These are phyloP conservation scores for Zopfia rhizophila DNA, from an alignment of 2,329 filamentous ascomycete genomes.

Conservation along the genomic window DNA sequence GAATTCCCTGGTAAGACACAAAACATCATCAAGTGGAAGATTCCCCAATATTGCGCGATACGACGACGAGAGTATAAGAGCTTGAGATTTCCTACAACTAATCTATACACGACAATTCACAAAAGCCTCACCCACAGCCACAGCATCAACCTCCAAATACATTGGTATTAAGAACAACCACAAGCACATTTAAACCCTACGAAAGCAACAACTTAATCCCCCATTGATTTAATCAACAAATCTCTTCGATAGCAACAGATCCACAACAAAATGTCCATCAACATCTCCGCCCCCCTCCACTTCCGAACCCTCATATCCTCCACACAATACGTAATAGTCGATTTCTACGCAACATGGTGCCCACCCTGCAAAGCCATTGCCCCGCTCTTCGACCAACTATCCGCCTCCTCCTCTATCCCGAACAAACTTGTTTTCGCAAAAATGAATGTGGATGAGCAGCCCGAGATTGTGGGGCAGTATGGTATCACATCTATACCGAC, in stretches of 20 bases:
- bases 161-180: conserved; percentile 1
- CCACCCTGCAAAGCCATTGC: conserved; percentile 66
- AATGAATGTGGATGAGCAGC: conserved; percentile 65
- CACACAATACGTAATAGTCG: conserved; percentile 57
- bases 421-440: conserved; percentile 63
- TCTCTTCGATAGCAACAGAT: background rate
- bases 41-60: conserved; percentile 31
- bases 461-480: conserved; percentile 59
- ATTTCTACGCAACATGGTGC: conserved; percentile 67
- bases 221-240: background rate
- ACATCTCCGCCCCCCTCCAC: conserved; percentile 45
- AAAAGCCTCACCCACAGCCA: too few relatives aligned
- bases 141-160: conserved; percentile 3
- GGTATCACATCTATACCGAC: conserved; percentile 59
- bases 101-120: background rate
- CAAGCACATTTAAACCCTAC: conserved; percentile 1
- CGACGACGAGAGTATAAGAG: background rate
- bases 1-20: conserved; percentile 17
- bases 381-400: conserved; percentile 63
- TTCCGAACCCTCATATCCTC: conserved; percentile 47
- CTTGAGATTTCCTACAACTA: background rate
- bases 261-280: conserved; percentile 37
- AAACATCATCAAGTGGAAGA: conserved; percentile 23
- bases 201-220: conserved; percentile 1
- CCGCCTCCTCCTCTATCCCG: conserved; percentile 57